Evolutionary conservation across 345 rosid genomes (phyloP).

Genomic region (Fremontodendron californicum): DNA sequence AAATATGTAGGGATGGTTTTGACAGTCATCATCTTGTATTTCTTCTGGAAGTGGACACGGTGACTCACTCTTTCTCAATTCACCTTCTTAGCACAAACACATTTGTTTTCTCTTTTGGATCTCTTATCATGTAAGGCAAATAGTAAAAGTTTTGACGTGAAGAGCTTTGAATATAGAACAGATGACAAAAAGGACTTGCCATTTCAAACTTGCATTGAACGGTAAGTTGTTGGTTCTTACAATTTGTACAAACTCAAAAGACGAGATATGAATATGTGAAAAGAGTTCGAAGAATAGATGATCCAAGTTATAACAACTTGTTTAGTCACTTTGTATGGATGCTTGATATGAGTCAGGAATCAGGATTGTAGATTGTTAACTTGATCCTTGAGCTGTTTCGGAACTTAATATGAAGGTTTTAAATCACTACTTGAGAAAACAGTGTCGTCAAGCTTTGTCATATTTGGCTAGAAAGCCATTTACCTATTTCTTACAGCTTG

Average conservation of each 20-base stretch:
- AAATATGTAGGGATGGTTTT: slow-evolving; percentile 76
- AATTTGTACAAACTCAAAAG: background rate
- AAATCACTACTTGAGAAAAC: background rate
- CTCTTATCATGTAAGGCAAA: background rate
- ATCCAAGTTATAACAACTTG: background rate
- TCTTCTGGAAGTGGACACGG: slow-evolving; percentile 60
- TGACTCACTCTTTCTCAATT: slow-evolving; percentile 10
- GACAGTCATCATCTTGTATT: slow-evolving; percentile 53
- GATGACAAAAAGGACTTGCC: background rate
- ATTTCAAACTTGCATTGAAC: background rate
- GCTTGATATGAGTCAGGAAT: background rate
- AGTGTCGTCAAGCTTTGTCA: background rate
- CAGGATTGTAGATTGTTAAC: background rate
- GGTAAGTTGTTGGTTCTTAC: background rate
- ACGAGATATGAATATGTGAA: background rate
- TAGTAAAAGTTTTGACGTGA: background rate
- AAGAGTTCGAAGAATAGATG: background rate
- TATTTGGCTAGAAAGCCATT: background rate
- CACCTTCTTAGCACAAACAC: background rate
- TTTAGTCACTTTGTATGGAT: background rate
- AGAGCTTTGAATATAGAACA: background rate
- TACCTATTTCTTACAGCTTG: background rate
- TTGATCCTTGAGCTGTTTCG: background rate
- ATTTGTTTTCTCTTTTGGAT: background rate
- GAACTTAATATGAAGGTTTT: background rate